Conservation (phyloP, 2,329 filamentous ascomycete genomes). For the Penicillium occitanis region DNA sequence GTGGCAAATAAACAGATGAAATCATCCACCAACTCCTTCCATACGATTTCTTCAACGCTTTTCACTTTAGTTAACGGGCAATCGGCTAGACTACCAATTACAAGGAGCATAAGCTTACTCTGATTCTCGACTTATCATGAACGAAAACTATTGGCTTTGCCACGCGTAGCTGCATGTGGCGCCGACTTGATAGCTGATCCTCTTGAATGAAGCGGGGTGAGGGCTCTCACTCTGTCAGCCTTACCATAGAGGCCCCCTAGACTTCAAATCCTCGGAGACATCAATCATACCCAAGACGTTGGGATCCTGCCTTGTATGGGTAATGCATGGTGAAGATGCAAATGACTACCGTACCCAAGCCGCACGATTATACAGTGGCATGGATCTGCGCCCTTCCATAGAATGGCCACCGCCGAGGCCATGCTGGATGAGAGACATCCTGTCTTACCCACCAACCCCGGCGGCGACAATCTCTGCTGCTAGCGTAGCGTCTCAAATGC, state of each 20-base stretch:
- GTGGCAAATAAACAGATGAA: neutral
- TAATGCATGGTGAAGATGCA: neutral
- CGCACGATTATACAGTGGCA: constrained; percentile 17
- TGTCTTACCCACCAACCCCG: neutral
- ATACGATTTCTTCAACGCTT: neutral
- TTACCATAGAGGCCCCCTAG: neutral
- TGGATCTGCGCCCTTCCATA: constrained; percentile 20
- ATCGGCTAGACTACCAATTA: neutral
- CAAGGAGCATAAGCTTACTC: neutral
- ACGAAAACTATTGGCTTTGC: neutral
- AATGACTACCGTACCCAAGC: neutral
- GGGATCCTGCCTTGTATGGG: neutral
- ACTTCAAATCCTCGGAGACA: neutral
- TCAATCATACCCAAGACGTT: neutral
- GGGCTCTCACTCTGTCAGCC: neutral
- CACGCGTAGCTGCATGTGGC: neutral
- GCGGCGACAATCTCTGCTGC: constrained; percentile 25
- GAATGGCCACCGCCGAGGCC: constrained; percentile 21
- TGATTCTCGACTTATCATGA: neutral
- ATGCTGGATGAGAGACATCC: constrained; percentile 24
- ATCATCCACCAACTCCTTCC: too few relatives aligned
- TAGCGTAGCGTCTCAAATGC: constrained; percentile 25
- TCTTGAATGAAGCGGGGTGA: neutral
- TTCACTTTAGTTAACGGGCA: neutral
- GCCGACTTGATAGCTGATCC: neutral